phyloP scores from a whole-genome alignment of 805 yeast genomes.

The Scheffersomyces lignosus region DNA sequence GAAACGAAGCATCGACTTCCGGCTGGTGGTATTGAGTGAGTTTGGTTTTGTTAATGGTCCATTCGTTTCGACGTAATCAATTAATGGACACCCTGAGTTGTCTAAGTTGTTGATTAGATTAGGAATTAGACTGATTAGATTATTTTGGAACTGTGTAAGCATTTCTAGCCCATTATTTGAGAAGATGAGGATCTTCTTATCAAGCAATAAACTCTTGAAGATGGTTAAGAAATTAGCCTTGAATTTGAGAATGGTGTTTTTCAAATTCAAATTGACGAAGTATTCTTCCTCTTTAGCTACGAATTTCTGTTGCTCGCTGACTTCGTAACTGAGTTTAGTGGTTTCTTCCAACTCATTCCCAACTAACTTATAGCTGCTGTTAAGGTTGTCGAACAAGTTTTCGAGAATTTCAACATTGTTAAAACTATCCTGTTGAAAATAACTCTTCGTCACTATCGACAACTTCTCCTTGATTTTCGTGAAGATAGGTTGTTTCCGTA shows the following conservation, averaged over 20 bases:
- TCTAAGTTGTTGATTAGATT: slow-evolving; percentile 69
- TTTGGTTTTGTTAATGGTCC: slow-evolving; percentile 55
- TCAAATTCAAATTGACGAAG: slow-evolving; percentile 67
- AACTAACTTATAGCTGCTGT: slow-evolving; percentile 25
- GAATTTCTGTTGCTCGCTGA: slow-evolving; percentile 1
- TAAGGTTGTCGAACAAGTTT: slow-evolving; percentile 66
- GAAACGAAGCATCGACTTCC: slow-evolving; percentile 73
- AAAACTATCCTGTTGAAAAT: slow-evolving; percentile 79
- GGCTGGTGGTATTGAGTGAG: slow-evolving; percentile 72
- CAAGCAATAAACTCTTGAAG: slow-evolving; percentile 76
- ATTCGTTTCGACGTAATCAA: slow-evolving; percentile 53
- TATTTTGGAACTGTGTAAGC: slow-evolving; percentile 80
- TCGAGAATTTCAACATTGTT: slow-evolving; percentile 67
- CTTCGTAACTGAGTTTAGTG: background rate
- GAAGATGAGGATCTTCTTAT: slow-evolving; percentile 71
- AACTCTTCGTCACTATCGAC: slow-evolving; percentile 84
- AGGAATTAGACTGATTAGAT: slow-evolving; percentile 81
- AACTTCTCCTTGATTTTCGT: slow-evolving; percentile 87
- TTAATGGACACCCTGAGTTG: slow-evolving; percentile 76
- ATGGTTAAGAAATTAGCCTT: slow-evolving; percentile 60
- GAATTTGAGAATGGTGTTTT: slow-evolving; percentile 61
- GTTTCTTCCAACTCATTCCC: slow-evolving; percentile 18
- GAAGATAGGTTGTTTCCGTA: slow-evolving; percentile 76
- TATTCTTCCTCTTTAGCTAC: slow-evolving; percentile 33
- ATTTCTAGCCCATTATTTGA: slow-evolving; percentile 74